A percentile compares a stretch with the other conserved stretches of the same genome.
phyloP scores from a whole-genome alignment of 768 basidiomycete species.

The Mycena sanguinolenta region DNA sequence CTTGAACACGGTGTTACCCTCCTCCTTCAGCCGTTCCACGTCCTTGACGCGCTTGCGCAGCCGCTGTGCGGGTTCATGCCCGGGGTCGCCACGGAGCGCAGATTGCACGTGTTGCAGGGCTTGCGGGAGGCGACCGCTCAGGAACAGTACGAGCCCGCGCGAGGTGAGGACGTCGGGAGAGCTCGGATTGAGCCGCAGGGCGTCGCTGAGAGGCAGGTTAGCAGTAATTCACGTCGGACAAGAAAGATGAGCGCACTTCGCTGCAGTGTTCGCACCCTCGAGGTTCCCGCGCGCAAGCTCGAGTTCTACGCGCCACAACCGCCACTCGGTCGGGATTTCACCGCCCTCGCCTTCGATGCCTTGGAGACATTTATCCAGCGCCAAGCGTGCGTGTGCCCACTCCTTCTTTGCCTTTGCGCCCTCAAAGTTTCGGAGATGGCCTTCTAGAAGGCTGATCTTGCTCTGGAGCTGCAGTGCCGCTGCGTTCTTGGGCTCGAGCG shows the following conservation, averaged over 20 bases:
- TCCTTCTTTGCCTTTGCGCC: constrained; percentile 69
- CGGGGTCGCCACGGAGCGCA: constrained; percentile 85
- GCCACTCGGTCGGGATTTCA: constrained; percentile 84
- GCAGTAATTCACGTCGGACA: background rate
- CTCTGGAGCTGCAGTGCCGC: constrained; percentile 71
- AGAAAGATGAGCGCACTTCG: constrained; percentile 63
- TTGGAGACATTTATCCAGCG: constrained; percentile 82
- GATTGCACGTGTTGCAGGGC: constrained; percentile 78
- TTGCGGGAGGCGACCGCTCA: constrained; percentile 76
- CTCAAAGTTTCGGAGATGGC: constrained; percentile 75
- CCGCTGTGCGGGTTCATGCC: constrained; percentile 75
- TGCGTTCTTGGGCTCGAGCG: constrained; percentile 73
- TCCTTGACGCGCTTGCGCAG: constrained; percentile 86
- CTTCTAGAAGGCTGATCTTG: constrained; percentile 72
- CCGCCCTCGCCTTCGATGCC: constrained; percentile 81
- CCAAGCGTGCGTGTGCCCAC: constrained; percentile 85
- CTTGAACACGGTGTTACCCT: constrained; percentile 87
- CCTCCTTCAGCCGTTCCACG: constrained; percentile 87
- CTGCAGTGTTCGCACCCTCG: constrained; percentile 81
- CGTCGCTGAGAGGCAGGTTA: constrained; percentile 65
- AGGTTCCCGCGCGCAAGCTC: constrained; percentile 78
- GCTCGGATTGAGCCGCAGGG: constrained; percentile 76
- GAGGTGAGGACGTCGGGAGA: constrained; percentile 85
- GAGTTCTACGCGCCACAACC: constrained; percentile 83
- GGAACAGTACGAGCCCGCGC: constrained; percentile 86